Base-by-base conservation (phyloP, 345 rosid genomes). In the Garcia nutans region DNA sequence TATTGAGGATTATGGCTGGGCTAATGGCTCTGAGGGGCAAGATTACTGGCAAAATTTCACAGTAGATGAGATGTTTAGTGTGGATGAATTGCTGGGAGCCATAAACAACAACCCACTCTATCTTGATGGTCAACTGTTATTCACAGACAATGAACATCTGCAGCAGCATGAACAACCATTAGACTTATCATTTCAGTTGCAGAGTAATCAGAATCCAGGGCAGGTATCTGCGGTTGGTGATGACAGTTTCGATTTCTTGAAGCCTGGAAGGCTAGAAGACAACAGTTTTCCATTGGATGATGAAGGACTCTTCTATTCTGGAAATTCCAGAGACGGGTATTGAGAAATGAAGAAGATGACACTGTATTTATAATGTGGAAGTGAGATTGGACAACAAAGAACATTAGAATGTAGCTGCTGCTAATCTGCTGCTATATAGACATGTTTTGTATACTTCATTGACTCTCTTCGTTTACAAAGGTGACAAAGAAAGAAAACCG, bases 61-160 rank as follows among this genome's bases (percentile, higher is more conserved):
- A 1, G 31, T 68, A 65, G 92, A 85, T 10, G 90, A 93, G 54
- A 50, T 86, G 74, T 90, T 93, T 59, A 93, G 88, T 68, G 76
- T 86, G 24, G 87, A 91, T 45, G 92, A 93, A 72, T 74, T 93
- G 65, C 58, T 91, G 67, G 72, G 78, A 31, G n/a, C 74, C 0
- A 11, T 88, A 17, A 87, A 84, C 26, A 74, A 70, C 0, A 24
- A 65, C 69, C 81, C 85, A 13, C 60, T 72, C 11, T n/a, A 72
- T 37, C 10, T 3, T 5, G 26, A 64, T 42, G 66, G 49, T 23
- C 71, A 55, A 15, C n/a, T 26, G 41, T 72, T 58, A 5, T 55
- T 22, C 19, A 15, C 50, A 20, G n/a, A 20, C 12, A 62, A 52
- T 42, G 15, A 3, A 11, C 22, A 22, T 2, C 15, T 55, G 37